These are phyloP conservation scores for Aristolochia contorta DNA, from an alignment of 164 flowering plant species.

Conservation along the genomic window DNA sequence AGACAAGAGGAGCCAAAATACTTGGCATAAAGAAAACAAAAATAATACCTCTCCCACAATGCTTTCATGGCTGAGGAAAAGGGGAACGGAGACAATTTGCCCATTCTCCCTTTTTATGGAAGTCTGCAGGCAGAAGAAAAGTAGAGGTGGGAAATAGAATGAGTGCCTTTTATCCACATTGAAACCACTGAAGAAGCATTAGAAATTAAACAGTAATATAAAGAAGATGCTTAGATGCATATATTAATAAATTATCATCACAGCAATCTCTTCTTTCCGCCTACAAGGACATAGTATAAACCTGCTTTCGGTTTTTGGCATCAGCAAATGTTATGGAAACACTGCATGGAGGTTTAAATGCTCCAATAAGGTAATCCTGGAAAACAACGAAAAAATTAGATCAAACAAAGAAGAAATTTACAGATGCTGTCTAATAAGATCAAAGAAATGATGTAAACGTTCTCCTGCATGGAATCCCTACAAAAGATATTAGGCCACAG, in stretches of 20 bases:
- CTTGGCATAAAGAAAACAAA: too few species aligned
- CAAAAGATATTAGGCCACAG: too few species aligned
- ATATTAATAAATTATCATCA: background rate
- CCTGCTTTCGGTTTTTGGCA: conserved; percentile 86
- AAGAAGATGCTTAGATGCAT: background rate
- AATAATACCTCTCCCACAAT: conserved; percentile 69
- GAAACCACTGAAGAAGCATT: background rate
- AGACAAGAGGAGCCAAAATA: background rate
- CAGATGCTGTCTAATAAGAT: too few species aligned
- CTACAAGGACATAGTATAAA: conserved; percentile 9
- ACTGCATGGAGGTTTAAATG: conserved; percentile 80
- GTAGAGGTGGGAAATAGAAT: background rate
- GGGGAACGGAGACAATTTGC: conserved; percentile 58
- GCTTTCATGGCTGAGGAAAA: conserved; percentile 88
- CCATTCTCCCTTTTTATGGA: conserved; percentile 86
- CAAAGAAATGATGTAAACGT: too few species aligned
- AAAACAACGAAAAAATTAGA: too few species aligned
- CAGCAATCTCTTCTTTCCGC: background rate
- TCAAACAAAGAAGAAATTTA: too few species aligned
- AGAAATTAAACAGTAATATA: background rate
- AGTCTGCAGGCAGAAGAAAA: conserved; percentile 31
- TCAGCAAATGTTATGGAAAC: conserved; percentile 63
- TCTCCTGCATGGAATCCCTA: too few species aligned
- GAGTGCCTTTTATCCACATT: background rate
- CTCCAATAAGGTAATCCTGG: conserved; percentile 81